phyloP scores from a whole-genome alignment of 2,329 filamentous ascomycete genomes.

The Myriangium duriaei region DNA sequence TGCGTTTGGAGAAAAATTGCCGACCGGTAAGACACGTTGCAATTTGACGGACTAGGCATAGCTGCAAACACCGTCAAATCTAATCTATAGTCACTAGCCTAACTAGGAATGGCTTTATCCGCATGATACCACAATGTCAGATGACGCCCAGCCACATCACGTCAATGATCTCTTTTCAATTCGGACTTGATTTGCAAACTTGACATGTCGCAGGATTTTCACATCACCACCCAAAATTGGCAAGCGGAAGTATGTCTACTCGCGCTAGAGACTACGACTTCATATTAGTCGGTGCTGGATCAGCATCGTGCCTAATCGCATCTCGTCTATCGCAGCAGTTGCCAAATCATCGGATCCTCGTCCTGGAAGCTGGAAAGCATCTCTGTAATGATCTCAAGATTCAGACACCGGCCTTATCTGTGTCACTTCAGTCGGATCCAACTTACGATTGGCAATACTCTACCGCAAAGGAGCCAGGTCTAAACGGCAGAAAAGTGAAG shows the following conservation, averaged over 20 bases:
- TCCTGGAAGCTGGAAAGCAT: slow-evolving; percentile 63
- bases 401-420: slow-evolving; percentile 14
- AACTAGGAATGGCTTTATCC: too few species aligned
- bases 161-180: too few species aligned
- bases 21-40: too few species aligned
- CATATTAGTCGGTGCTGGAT: slow-evolving; percentile 73
- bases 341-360: slow-evolving; percentile 63
- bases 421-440: slow-evolving; percentile 10
- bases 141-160: too few species aligned
- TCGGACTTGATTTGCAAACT: too few species aligned
- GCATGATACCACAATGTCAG: too few species aligned
- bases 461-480: slow-evolving; percentile 10
- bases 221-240: slow-evolving; percentile 2
- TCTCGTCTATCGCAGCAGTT: slow-evolving; percentile 70
- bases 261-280: slow-evolving; percentile 52
- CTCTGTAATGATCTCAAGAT: slow-evolving; percentile 14
- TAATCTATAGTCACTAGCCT: too few species aligned
- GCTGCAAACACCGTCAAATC: too few species aligned
- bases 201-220: too few species aligned
- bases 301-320: slow-evolving; percentile 73
- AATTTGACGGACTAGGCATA: too few species aligned
- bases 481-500: slow-evolving; percentile 12
- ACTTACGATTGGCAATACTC: slow-evolving; percentile 16
- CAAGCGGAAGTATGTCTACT: background rate
- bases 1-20: too few species aligned